phyloP scores from a whole-genome alignment of 2,329 filamentous ascomycete species.

The Alternaria triticina region DNA sequence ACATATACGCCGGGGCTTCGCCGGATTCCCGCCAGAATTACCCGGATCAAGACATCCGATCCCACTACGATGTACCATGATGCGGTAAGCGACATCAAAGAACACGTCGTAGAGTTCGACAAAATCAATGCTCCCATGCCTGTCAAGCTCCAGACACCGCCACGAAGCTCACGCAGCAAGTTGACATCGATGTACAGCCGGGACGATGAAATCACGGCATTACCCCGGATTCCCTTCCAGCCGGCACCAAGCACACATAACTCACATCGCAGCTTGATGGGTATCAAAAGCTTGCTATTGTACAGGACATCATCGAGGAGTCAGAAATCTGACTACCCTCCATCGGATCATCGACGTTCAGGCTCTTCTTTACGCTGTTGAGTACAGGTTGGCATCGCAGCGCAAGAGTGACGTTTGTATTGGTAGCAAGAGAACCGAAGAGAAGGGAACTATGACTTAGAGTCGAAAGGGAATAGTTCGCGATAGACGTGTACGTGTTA shows the following conservation, averaged over 20 bases:
- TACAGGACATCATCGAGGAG: conserved; percentile 18
- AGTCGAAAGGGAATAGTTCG: neutral
- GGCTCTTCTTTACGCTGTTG: neutral
- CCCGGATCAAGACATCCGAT: conserved; percentile 8
- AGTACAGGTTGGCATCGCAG: neutral
- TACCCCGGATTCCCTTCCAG: conserved; percentile 14
- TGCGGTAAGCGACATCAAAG: conserved; percentile 30
- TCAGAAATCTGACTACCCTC: neutral
- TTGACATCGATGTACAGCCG: conserved; percentile 10
- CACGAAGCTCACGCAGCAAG: conserved; percentile 15
- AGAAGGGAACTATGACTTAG: neutral
- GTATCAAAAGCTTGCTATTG: conserved; percentile 28
- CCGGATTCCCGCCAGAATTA: conserved; percentile 1
- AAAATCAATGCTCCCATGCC: conserved; percentile 25
- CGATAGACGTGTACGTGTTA: neutral
- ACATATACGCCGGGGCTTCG: conserved; percentile 1
- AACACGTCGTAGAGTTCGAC: conserved; percentile 32
- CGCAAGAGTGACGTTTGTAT: neutral
- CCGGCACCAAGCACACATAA: neutral
- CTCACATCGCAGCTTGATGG: conserved; percentile 23
- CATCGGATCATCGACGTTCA: neutral
- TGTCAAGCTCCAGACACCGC: conserved; percentile 33
- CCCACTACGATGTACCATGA: conserved; percentile 9
- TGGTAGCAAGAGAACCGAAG: neutral
- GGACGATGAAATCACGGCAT: conserved; percentile 23